Evolutionary conservation across 1,284 basidiomycete species (phyloP).

Genomic region (Pseudomicrostroma phylloplanum): DNA sequence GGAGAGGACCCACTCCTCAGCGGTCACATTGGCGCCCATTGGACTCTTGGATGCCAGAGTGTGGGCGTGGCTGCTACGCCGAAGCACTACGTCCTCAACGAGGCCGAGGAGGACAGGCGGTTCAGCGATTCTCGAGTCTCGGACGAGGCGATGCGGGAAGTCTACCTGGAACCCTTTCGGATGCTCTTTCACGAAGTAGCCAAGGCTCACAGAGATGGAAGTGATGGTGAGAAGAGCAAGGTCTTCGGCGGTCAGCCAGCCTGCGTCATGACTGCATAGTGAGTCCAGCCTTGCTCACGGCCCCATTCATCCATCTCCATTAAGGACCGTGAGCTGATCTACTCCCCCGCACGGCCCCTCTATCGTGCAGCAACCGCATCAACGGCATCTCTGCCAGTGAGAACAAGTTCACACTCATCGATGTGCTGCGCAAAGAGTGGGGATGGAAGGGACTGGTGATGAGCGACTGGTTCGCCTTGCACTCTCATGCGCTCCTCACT

Average conservation of each 20-base stretch:
- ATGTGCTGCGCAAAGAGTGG: slow-evolving; percentile 63
- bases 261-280: slow-evolving; percentile 17
- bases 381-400: slow-evolving; percentile 65
- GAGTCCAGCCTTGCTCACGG: background rate
- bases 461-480: slow-evolving; percentile 28
- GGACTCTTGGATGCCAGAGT: slow-evolving; percentile 12
- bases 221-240: background rate
- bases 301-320: background rate
- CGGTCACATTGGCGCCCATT: slow-evolving; percentile 9
- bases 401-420: slow-evolving; percentile 62
- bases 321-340: slow-evolving; percentile 24
- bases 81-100: slow-evolving; percentile 18
- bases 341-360: slow-evolving; percentile 43
- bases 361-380: slow-evolving; percentile 54
- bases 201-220: slow-evolving; percentile 3
- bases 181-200: slow-evolving; percentile 9
- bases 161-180: slow-evolving; percentile 21
- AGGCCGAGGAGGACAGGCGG: slow-evolving; percentile 10
- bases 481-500: slow-evolving; percentile 6
- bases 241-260: slow-evolving; percentile 11
- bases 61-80: slow-evolving; percentile 11
- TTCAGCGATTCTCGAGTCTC: slow-evolving; percentile 60
- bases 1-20: slow-evolving; percentile 13
- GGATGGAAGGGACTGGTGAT: slow-evolving; percentile 69
- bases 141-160: slow-evolving; percentile 63